Percentiles rank a stretch among this genome's conserved stretches.
Conservation (phyloP, 2,329 filamentous ascomycete genomes). For the Sporothrix inflata region DNA sequence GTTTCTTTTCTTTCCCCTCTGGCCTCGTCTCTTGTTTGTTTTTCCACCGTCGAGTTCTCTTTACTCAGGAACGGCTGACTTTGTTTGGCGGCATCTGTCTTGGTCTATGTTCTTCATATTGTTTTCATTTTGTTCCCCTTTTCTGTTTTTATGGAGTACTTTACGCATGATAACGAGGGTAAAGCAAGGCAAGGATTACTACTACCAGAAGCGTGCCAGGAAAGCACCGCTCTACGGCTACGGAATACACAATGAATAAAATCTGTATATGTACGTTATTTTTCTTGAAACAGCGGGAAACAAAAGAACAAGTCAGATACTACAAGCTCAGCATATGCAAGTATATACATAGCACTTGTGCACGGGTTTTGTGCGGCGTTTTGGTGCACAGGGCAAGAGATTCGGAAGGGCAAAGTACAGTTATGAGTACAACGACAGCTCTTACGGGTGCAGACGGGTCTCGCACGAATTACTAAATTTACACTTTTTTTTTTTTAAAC, state of each 20-base stretch:
- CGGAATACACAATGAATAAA: not conserved
- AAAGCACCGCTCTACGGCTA: not conserved
- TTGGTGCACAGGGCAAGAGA: too few relatives aligned
- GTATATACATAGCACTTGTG: not conserved
- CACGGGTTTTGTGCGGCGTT: too few relatives aligned
- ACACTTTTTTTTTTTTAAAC: not conserved
- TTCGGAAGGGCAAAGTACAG: too few relatives aligned
- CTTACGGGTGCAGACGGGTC: not conserved
- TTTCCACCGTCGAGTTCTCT: not conserved
- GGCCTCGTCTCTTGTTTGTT: not conserved
- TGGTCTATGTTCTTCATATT: too few relatives aligned
- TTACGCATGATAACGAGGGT: too few relatives aligned
- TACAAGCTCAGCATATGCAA: not conserved
- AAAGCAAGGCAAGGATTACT: not conserved
- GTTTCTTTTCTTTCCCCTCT: not conserved
- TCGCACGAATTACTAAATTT: not conserved
- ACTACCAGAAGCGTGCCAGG: too few relatives aligned
- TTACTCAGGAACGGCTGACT: not conserved
- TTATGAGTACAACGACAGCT: not conserved
- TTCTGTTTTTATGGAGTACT: too few relatives aligned
- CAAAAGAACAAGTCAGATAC: not conserved
- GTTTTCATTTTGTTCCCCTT: too few relatives aligned
- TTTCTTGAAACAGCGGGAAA: not conserved
- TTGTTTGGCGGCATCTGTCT: too few relatives aligned
- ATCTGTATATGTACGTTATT: not conserved